Base-by-base conservation (phyloP, 306 rosid genomes). In the Quillaja saponaria region DNA sequence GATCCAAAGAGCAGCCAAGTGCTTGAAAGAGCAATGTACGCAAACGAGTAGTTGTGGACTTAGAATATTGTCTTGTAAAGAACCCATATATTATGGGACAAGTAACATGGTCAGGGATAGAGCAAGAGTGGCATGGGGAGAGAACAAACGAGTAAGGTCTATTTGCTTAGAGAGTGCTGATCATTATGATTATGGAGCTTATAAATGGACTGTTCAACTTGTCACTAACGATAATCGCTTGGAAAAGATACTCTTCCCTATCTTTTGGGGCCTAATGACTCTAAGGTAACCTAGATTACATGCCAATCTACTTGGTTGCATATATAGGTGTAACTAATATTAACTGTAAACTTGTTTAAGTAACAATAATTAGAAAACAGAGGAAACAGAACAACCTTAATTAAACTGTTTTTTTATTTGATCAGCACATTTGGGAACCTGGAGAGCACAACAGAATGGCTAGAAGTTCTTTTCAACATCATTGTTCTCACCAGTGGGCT, bases 201-300 rank as follows among this genome's bases (percentile, higher is more conserved):
- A 80, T 64, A 52, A 71, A 72, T 91, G 97, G 97, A 82, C 85
- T 47, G 88, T 91, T 71, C 97, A 91, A 66, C 95, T 88, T 6
- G 85, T 91, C 38, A 72, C 89, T 14, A 86, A 91, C 33, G 81
- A 73, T 39, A 91, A 78, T 50, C 81, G 96, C 44, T 76, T 88
- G 63, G 96, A 91, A 39, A 91, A 91, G 66, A 88, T 91, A 14
- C 90, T 91, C 15, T 83, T 88, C 37, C 97, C 96, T 38, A 82
- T 88, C 78, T 91, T 88, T 67, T 91, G 95, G 95, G 97, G 95
- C 65, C 84, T 91, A 25, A 91, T 91, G 97, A 91, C 97, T 71
- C 95, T 91, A 15, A 88, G 97, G 97, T 79, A 75, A 28, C 9
- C 39, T 10, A n/a, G n/a, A n/a, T n/a, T n/a, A n/a, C n/a, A n/a